Evolutionary conservation across 2,329 filamentous ascomycete species (phyloP), one percentile per base, ranked within the genome.

Genomic region (Rutstroemia sp.): DNA sequence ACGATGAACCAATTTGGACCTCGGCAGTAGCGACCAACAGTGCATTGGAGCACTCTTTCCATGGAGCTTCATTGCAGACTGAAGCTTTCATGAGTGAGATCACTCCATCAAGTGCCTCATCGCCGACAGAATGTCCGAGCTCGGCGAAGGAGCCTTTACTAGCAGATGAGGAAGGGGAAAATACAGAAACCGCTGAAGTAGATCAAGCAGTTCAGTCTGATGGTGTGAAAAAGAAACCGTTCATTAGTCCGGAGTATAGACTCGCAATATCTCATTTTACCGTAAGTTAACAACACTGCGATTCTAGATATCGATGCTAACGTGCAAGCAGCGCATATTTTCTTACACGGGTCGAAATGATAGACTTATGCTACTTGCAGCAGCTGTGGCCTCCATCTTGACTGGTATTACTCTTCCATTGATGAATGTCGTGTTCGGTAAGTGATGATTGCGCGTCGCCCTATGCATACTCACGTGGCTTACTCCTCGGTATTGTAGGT

Each of bases 391-490:
- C 48, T 78, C 78, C 16, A 72, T 79, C 9, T 79, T 75, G 21
- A 73, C 78, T 1, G 80, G 80, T 55, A 68, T 76, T 46, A 82
- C 80, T 2, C 66, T 83, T 48, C 80, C 80, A 0, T 61, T 83
- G 51, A 79, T 82, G 75, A 83, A 82, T 58, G 73, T 82, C 8
- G 72, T 81, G 10, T 81, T 82, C 64, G 78, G 78, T 48, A 66
- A 69, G 38, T 73, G 79, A 41, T 8, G 2, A 10, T 4, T 8
- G 4, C 2, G 12, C 5, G 23, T 37, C 38, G 34, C 1, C 3
- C n/a, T 25, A 9, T 34, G n/a, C 12, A 27, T 8, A 14, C 5
- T 8, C 3, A 25, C 17, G 23, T 53, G 4, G 19, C 30, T 51
- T 34, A 39, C 38, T 1, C 19, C 12, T 41, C 17, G 19, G 2